phyloP scores from a whole-genome alignment of 106 monocot species.

The Dioscorea dumetorum region DNA sequence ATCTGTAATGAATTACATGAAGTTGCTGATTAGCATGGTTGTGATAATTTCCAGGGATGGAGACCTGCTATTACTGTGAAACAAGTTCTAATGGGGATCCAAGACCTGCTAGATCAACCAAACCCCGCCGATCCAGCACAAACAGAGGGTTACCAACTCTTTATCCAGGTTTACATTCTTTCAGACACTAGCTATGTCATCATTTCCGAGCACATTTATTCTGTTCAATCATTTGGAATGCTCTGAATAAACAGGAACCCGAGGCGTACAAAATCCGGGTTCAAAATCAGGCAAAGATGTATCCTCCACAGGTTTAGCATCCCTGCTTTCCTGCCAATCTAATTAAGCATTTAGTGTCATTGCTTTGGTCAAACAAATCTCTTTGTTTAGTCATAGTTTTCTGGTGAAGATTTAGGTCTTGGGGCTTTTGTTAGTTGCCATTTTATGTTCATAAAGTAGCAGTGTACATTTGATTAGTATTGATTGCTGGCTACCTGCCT shows the following conservation, averaged over 20 bases:
- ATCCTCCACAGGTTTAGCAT: constrained; percentile 28
- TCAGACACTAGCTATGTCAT: background rate
- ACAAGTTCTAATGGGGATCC: constrained; percentile 19
- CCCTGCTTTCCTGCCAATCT: background rate
- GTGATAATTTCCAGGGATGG: constrained; percentile 17
- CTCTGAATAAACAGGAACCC: constrained; percentile 17
- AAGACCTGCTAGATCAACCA: constrained; percentile 21
- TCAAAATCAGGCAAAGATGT: constrained; percentile 32
- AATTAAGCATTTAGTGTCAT: too few species aligned
- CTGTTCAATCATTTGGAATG: background rate
- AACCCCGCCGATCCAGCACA: constrained; percentile 28
- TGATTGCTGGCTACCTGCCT: too few species aligned
- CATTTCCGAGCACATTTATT: background rate
- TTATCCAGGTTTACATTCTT: constrained; percentile 14
- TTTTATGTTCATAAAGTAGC: too few species aligned
- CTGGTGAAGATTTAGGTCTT: too few species aligned
- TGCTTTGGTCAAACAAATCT: too few species aligned
- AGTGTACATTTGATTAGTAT: too few species aligned
- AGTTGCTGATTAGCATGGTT: background rate
- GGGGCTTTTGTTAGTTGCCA: too few species aligned
- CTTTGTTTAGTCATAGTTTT: too few species aligned
- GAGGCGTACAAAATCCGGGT: constrained; percentile 26
- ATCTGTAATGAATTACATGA: background rate
- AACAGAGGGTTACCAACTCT: constrained; percentile 20
- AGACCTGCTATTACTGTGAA: constrained; percentile 31